A percentile compares a stretch with the other conserved stretches of the same genome.
Conservation (phyloP, 495 filamentous ascomycete genomes). For the Pyrenula massariospora region DNA sequence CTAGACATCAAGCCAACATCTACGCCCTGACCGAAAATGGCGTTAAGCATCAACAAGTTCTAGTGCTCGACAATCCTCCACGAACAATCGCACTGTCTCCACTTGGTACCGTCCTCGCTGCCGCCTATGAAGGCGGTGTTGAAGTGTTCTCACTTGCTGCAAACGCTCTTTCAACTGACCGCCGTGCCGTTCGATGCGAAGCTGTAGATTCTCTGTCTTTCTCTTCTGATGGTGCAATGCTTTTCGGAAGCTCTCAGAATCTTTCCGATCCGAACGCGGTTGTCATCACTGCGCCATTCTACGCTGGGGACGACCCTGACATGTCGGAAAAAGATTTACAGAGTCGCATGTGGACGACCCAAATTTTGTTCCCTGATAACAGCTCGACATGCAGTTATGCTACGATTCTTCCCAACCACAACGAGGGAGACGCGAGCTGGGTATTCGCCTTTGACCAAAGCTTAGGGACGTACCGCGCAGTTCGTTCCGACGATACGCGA, state of each 20-base stretch:
- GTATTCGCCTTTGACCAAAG: conserved; percentile 68
- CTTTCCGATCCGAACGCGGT: conserved; percentile 56
- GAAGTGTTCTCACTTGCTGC: conserved; percentile 69
- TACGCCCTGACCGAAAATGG: conserved; percentile 55
- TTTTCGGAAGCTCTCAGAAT: conserved; percentile 68
- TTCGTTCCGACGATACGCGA: conserved; percentile 59
- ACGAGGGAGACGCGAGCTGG: conserved; percentile 66
- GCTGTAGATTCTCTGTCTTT: conserved; percentile 69
- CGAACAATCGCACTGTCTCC: conserved; percentile 71
- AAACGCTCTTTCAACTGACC: conserved; percentile 49
- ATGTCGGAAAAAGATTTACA: conserved; percentile 48
- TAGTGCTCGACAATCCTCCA: conserved; percentile 65
- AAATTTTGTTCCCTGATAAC: conserved; percentile 73
- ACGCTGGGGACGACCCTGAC: conserved; percentile 33
- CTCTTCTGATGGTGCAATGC: conserved; percentile 70
- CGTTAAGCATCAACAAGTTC: conserved; percentile 53
- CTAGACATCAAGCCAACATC: conserved; percentile 69
- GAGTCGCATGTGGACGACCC: conserved; percentile 76
- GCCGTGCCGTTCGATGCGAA: conserved; percentile 72
- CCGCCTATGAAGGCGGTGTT: conserved; percentile 78
- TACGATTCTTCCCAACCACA: conserved; percentile 54
- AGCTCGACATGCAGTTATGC: conserved; percentile 68
- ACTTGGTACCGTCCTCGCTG: conserved; percentile 67
- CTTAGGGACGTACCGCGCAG: conserved; percentile 65
- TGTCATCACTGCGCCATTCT: conserved; percentile 71